Evolutionary conservation across 345 rosid species (phyloP).

Genomic region (Stellera chamaejasme): DNA sequence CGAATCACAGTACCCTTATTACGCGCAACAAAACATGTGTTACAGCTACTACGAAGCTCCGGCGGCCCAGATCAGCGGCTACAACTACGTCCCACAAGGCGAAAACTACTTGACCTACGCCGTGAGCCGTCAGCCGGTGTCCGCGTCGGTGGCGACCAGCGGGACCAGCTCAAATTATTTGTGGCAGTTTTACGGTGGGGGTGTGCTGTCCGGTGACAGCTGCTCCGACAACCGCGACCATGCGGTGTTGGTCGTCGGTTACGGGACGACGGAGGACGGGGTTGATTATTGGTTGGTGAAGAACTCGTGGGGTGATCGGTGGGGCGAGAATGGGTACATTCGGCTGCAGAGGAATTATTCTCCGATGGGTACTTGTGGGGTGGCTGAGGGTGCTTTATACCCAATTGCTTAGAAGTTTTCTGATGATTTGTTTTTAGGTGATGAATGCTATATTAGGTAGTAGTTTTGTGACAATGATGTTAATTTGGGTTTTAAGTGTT

Average conservation of each 20-base stretch:
- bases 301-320: conserved; percentile 51
- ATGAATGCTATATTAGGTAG: too few species aligned
- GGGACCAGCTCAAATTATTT: conserved; percentile 16
- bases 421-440: too few species aligned
- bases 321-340: conserved; percentile 59
- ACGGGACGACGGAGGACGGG: conserved; percentile 18
- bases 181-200: conserved; percentile 23
- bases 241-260: conserved; percentile 43
- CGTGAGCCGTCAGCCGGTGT: conserved; percentile 50
- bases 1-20: conserved; percentile 36
- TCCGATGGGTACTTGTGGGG: conserved; percentile 43
- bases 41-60: conserved; percentile 3
- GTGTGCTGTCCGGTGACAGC: conserved; percentile 32
- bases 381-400: conserved; percentile 48
- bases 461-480: too few species aligned
- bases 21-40: conserved; percentile 26
- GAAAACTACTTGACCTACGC: conserved; percentile 43
- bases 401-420: conserved; percentile 20
- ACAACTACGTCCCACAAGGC: conserved; percentile 27
- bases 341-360: conserved; percentile 27
- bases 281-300: conserved; percentile 47
- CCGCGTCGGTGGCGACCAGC: conserved; percentile 30
- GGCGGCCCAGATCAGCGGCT: conserved; percentile 25
- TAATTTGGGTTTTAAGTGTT: too few species aligned
- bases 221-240: conserved; percentile 23